A percentile compares a stretch with the other conserved stretches of the same genome.
Evolutionary conservation across 2,329 filamentous ascomycete genomes (phyloP).

Genomic region (Aureobasidium musti): DNA sequence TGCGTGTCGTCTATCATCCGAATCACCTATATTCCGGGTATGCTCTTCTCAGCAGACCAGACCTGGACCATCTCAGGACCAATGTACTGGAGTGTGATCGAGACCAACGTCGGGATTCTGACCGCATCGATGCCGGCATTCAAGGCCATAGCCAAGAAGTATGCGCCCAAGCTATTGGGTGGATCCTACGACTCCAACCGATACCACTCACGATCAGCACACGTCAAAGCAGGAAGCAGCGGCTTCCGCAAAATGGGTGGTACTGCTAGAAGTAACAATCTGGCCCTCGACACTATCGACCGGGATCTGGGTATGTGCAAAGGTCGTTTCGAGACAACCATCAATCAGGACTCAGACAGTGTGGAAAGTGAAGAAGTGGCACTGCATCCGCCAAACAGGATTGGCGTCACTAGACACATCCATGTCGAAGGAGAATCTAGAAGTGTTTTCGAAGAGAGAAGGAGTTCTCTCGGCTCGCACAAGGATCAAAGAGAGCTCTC

Average conservation of each 20-base stretch:
- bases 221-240: slow-evolving; percentile 14
- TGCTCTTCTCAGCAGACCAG: slow-evolving; percentile 19
- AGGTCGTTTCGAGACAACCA: slow-evolving; percentile 8
- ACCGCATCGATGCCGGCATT: slow-evolving; percentile 44
- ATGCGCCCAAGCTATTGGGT: slow-evolving; percentile 41
- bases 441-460: slow-evolving; percentile 9
- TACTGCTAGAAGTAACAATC: slow-evolving; percentile 5
- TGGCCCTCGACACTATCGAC: slow-evolving; percentile 19
- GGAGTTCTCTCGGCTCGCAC: slow-evolving; percentile 6
- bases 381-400: slow-evolving; percentile 16
- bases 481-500: slow-evolving; percentile 19
- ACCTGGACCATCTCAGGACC: slow-evolving; percentile 20
- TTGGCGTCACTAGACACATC: slow-evolving; percentile 14
- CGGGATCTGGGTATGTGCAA: slow-evolving; percentile 22
- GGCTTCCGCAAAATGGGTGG: slow-evolving; percentile 16
- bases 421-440: slow-evolving; percentile 23
- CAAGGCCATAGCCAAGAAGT: slow-evolving; percentile 42
- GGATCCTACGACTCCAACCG: slow-evolving; percentile 8
- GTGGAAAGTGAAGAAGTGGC: slow-evolving; percentile 12
- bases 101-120: slow-evolving; percentile 44
- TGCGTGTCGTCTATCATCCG: slow-evolving; percentile 16
- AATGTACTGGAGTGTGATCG: slow-evolving; percentile 41
- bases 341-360: slow-evolving; percentile 8
- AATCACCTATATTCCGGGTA: slow-evolving; percentile 21
- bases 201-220: slow-evolving; percentile 13